Evolutionary conservation across 2,329 filamentous ascomycete species (phyloP).

Genomic region (Talaromyces funiculosus): DNA sequence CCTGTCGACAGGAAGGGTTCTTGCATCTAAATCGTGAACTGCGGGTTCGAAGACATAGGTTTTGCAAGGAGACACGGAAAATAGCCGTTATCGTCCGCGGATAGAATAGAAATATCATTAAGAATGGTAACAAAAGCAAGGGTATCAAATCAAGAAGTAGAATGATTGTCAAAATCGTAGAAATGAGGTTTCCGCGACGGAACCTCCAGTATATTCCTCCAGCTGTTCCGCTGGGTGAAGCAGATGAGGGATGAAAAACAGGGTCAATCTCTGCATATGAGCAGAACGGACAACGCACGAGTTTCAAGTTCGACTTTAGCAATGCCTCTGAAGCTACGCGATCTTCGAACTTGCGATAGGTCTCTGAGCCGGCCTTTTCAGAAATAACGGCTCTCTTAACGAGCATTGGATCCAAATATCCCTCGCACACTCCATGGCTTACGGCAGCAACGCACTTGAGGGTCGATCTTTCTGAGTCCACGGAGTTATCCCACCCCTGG

Average conservation of each 20-base stretch:
- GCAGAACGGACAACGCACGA: slow-evolving; percentile 86
- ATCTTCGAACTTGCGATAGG: slow-evolving; percentile 69
- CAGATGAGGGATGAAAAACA: slow-evolving; percentile 52
- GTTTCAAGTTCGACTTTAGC: slow-evolving; percentile 63
- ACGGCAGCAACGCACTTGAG: slow-evolving; percentile 78
- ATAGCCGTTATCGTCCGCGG: slow-evolving; percentile 46
- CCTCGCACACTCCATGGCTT: slow-evolving; percentile 60
- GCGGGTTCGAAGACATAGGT: slow-evolving; percentile 64
- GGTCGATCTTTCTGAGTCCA: slow-evolving; percentile 66
- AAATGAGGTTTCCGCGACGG: slow-evolving; percentile 47
- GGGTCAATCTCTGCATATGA: slow-evolving; percentile 84
- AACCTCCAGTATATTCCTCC: slow-evolving; percentile 52
- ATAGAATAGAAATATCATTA: slow-evolving; percentile 54
- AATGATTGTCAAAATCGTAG: slow-evolving; percentile 46
- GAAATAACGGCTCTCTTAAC: slow-evolving; percentile 67
- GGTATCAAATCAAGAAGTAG: slow-evolving; percentile 41
- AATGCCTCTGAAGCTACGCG: slow-evolving; percentile 72
- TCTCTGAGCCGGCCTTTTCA: slow-evolving; percentile 64
- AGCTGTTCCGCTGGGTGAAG: background rate
- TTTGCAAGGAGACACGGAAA: slow-evolving; percentile 56
- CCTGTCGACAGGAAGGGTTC: slow-evolving; percentile 59
- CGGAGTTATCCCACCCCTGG: slow-evolving; percentile 80
- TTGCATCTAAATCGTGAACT: slow-evolving; percentile 74
- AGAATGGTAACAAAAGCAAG: slow-evolving; percentile 46
- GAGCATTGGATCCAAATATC: slow-evolving; percentile 64